phyloP scores from a whole-genome alignment of 2,329 filamentous ascomycete genomes.

The Aspergillus sp. region DNA sequence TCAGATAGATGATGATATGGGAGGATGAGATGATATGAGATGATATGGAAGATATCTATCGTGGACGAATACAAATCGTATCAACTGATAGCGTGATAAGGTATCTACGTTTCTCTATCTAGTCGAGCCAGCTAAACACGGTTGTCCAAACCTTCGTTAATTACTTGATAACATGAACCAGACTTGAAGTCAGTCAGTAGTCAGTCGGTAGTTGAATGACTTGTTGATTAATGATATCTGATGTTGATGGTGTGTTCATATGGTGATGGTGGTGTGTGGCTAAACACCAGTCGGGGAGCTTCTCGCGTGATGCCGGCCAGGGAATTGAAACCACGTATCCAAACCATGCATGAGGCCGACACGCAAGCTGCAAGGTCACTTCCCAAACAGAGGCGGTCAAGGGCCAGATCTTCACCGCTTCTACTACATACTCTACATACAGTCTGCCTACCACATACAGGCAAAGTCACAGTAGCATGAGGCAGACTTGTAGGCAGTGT shows the following conservation, averaged over 20 bases:
- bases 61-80: constrained; percentile 3
- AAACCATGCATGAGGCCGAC: neutral
- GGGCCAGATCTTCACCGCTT: neutral
- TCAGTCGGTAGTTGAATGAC: constrained; percentile 4
- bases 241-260: neutral
- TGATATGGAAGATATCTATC: neutral
- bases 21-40: neutral
- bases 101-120: constrained; percentile 16
- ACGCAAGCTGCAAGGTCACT: neutral
- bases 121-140: too few relatives aligned
- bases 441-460: too few relatives aligned
- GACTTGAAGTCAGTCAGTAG: too few relatives aligned
- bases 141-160: too few relatives aligned
- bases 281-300: too few relatives aligned
- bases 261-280: neutral
- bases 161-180: too few relatives aligned
- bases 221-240: neutral
- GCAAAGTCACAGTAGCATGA: too few relatives aligned
- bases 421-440: too few relatives aligned
- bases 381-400: neutral
- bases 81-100: neutral
- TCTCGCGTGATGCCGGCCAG: too few relatives aligned
- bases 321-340: neutral
- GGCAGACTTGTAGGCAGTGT: too few relatives aligned
- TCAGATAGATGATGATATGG: neutral